Evolutionary conservation across 768 basidiomycete genomes (phyloP), one percentile per base, ranked within the genome.

Genomic region (Podaxis sp.): DNA sequence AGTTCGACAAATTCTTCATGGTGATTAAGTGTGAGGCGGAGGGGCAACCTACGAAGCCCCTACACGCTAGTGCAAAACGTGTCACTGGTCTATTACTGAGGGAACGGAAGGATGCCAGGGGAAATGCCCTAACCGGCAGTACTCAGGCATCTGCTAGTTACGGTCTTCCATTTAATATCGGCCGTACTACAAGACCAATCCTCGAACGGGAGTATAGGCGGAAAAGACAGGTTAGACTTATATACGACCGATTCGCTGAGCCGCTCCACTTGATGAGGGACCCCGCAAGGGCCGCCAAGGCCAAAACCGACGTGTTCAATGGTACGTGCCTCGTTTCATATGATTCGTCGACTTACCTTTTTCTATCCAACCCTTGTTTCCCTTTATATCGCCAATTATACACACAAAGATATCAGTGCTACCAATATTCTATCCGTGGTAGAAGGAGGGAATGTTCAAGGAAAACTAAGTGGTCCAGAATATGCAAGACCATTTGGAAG

Each of bases 371-470:
- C 58, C 3, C 57, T 66, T 11, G 30, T 49, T 30, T 10, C 63
- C 4, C 55, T 66, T 61, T 56, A 52, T 33, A 54, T 62, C 33
- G 62, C 62, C 28, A 44, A 53, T 11, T 66, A 58, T 62, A 48
- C 53, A 1, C 65, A 63, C 15, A 30, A 62, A 10, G 65, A 63
- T 30, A 46, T 66, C 2, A 66, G 62, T 22, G 12, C 28, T 4
- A 52, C 46, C 10, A 66, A 66, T 30, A 56, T 63, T 10, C 58
- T 66, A 4, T 24, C 59, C 37, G 22, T 48, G 13, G 22, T 56
- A 2, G 20, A 41, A 7, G 4, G 10, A 2, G 30, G 28, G 7
- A 2, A 5, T 10, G 46, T 28, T 30, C n/a, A 24, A 13, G 64
- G 38, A 2, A 58, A 55, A 22, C 26, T 62, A 4, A 22, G 57